Evolutionary conservation across 331 rosid species (phyloP).

Genomic region (Stylosanthes scabra): DNA sequence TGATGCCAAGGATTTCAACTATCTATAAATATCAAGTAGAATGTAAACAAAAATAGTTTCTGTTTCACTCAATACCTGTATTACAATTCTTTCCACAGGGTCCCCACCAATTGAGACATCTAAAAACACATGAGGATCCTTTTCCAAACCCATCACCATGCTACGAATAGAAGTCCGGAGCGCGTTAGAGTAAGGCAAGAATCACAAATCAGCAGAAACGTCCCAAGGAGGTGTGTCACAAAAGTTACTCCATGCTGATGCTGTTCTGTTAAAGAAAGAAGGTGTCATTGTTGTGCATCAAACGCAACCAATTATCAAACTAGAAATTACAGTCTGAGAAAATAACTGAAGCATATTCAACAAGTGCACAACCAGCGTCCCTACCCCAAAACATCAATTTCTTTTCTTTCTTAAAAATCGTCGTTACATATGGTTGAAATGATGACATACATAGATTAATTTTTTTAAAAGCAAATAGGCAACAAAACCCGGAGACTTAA

Average conservation of each 20-base stretch:
- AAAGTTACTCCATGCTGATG: not conserved
- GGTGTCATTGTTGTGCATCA: not conserved
- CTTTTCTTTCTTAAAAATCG: not conserved
- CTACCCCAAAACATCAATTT: conserved; percentile 7
- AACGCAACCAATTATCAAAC: not conserved
- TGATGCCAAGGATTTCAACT: not conserved
- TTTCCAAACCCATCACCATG: conserved; percentile 67
- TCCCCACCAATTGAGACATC: conserved; percentile 81
- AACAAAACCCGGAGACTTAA: conserved; percentile 53
- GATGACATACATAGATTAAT: not conserved
- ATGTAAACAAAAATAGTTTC: not conserved
- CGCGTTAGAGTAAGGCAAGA: not conserved
- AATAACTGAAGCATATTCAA: not conserved
- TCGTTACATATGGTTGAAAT: not conserved
- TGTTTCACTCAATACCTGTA: conserved; percentile 65
- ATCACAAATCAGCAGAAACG: conserved; percentile 25
- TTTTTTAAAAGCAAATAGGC: conserved; percentile 4
- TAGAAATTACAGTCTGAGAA: not conserved
- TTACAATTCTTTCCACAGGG: conserved; percentile 65
- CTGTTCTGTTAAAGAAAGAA: conserved; percentile 27
- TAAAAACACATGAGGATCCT: conserved; percentile 74
- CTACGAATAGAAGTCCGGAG: conserved; percentile 32
- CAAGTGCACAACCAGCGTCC: not conserved
- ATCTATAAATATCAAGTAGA: not conserved
- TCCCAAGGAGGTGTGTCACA: not conserved